A percentile compares a stretch with the other conserved stretches of the same genome.
Conservation (phyloP, 1,139 yeast genomes). For the Saccharomyces pastorianus region DNA sequence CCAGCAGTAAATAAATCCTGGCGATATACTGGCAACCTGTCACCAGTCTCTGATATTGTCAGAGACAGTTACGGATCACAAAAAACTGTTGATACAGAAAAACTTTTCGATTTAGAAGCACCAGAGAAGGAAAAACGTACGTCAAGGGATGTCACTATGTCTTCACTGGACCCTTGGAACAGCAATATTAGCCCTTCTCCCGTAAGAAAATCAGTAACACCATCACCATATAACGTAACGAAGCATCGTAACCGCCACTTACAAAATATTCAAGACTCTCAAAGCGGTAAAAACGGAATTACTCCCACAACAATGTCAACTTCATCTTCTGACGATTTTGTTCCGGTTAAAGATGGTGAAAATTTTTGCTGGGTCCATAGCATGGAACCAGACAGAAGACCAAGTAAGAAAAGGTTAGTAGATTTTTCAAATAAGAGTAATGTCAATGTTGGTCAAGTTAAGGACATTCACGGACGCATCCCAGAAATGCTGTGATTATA, state of each 20-base stretch:
- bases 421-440: conserved; percentile 18
- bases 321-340: conserved; percentile 25
- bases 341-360: conserved; percentile 26
- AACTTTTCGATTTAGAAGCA: conserved; percentile 46
- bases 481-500: conserved; percentile 18
- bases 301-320: conserved; percentile 13
- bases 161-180: neutral
- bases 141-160: neutral
- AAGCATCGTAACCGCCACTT: neutral
- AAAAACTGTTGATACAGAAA: conserved; percentile 82
- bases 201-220: neutral
- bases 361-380: conserved; percentile 24
- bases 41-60: conserved; percentile 21
- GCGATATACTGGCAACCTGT: conserved; percentile 44
- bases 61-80: conserved; percentile 62
- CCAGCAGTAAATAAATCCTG: conserved; percentile 52
- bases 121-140: neutral
- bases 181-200: neutral
- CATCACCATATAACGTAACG: neutral
- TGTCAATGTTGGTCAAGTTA: conserved; percentile 23
- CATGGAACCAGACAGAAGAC: conserved; percentile 20
- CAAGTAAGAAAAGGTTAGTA: conserved; percentile 26
- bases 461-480: conserved; percentile 24
- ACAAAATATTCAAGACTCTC: neutral
- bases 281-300: neutral